These are phyloP conservation scores for Pseudogymnoascus sp. DNA, from an alignment of 2,329 filamentous ascomycete genomes.

Conservation along the genomic window DNA sequence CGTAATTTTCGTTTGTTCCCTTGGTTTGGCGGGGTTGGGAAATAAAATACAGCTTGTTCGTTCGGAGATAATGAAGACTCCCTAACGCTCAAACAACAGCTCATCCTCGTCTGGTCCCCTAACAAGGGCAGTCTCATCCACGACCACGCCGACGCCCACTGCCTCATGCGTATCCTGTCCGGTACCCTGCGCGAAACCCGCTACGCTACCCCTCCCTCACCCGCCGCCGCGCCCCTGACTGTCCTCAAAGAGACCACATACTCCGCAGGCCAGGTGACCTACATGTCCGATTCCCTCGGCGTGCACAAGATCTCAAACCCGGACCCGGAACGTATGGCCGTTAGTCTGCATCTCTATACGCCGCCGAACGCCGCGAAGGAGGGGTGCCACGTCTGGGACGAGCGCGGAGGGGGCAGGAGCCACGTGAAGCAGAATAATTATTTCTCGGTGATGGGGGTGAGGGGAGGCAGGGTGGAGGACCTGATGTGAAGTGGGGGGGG, in stretches of 20 bases:
- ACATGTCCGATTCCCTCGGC: constrained; percentile 86
- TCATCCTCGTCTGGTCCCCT: constrained; percentile 84
- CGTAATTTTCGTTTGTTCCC: constrained; percentile 10
- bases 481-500: neutral
- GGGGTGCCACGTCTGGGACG: constrained; percentile 76
- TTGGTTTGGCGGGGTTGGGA: neutral
- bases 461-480: neutral
- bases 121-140: constrained; percentile 79
- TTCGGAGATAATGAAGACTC: neutral
- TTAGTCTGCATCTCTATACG: constrained; percentile 82
- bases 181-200: constrained; percentile 74
- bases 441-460: constrained; percentile 45
- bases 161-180: constrained; percentile 81
- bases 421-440: constrained; percentile 65
- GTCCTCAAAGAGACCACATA: constrained; percentile 62
- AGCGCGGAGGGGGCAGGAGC: constrained; percentile 63
- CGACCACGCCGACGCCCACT: constrained; percentile 83
- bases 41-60: neutral
- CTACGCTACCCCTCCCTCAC: constrained; percentile 48
- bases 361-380: constrained; percentile 79
- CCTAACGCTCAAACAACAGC: constrained; percentile 37
- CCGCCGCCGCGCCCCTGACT: constrained; percentile 47
- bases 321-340: constrained; percentile 61
- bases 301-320: constrained; percentile 76
- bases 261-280: constrained; percentile 66